These are phyloP conservation scores for Groenewaldozyma tartarivorans DNA, from an alignment of 805 yeast genomes.

Conservation along the genomic window DNA sequence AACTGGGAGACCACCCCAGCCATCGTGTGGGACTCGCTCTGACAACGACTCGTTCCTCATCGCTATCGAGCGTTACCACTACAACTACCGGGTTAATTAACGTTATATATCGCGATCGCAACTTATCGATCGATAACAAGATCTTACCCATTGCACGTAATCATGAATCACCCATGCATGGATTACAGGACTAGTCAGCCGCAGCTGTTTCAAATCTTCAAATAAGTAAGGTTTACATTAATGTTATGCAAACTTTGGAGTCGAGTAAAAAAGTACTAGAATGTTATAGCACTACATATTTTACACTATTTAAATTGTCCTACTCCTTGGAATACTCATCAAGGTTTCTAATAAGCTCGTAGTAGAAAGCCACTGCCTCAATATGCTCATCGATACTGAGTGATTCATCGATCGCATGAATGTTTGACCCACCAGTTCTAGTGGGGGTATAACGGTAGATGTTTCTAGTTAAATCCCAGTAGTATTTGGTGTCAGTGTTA, in stretches of 20 bases:
- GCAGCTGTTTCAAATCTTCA: too few species aligned
- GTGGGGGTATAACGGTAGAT: slow-evolving; percentile 53
- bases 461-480: slow-evolving; percentile 50
- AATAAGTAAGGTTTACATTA: too few species aligned
- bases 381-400: slow-evolving; percentile 44
- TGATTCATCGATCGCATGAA: slow-evolving; percentile 57
- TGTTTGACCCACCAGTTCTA: slow-evolving; percentile 24
- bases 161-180: not conserved
- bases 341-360: slow-evolving; percentile 23
- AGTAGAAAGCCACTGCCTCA: slow-evolving; percentile 24
- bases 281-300: not conserved
- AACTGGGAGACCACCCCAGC: too few species aligned
- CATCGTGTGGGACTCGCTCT: too few species aligned
- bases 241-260: too few species aligned
- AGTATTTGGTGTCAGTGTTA: slow-evolving; percentile 58
- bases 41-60: too few species aligned
- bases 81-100: too few species aligned
- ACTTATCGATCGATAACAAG: too few species aligned
- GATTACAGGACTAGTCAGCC: too few species aligned
- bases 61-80: too few species aligned
- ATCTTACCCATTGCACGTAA: too few species aligned
- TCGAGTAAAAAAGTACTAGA: not conserved
- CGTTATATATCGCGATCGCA: too few species aligned
- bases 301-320: not conserved
- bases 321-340: slow-evolving; percentile 2